These are phyloP conservation scores for Quercus tomentella DNA, from an alignment of 331 rosid species.

Conservation along the genomic window DNA sequence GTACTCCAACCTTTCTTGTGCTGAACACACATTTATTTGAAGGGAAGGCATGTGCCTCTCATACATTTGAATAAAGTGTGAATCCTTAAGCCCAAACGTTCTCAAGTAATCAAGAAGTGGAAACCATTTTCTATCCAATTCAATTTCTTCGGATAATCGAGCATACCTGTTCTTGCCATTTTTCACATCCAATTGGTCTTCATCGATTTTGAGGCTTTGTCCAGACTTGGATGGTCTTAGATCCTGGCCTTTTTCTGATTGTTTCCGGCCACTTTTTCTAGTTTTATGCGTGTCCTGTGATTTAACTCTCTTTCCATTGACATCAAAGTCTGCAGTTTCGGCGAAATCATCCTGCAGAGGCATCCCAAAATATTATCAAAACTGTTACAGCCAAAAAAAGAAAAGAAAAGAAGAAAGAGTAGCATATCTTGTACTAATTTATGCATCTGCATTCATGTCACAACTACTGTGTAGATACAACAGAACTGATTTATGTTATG, in stretches of 20 bases:
- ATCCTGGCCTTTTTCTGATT: conserved; percentile 28
- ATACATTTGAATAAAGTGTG: conserved; percentile 87
- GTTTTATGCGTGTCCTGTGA: conserved; percentile 15
- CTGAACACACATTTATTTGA: conserved; percentile 82
- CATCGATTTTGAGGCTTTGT: conserved; percentile 22
- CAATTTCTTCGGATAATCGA: conserved; percentile 63
- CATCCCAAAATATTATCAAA: conserved; percentile 10
- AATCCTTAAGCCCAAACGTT: conserved; percentile 86
- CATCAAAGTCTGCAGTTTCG: conserved; percentile 45
- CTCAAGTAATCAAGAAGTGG: conserved; percentile 92
- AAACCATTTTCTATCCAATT: conserved; percentile 67
- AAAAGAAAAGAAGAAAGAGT: background rate
- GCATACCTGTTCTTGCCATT: conserved; percentile 45
- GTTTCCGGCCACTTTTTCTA: conserved; percentile 27
- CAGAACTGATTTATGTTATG: no score
- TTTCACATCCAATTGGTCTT: conserved; percentile 12
- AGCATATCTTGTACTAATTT: background rate
- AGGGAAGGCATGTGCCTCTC: conserved; percentile 91
- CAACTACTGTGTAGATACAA: background rate
- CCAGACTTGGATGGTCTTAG: conserved; percentile 26
- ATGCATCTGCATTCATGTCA: background rate
- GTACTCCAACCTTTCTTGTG: conserved; percentile 85
- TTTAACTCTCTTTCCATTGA: conserved; percentile 41
- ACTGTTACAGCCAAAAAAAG: background rate
- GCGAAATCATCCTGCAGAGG: conserved; percentile 66